A percentile compares a stretch with the other conserved stretches of the same genome.
Conservation (phyloP, 2,329 filamentous ascomycete species). For the Colletotrichum sp. region DNA sequence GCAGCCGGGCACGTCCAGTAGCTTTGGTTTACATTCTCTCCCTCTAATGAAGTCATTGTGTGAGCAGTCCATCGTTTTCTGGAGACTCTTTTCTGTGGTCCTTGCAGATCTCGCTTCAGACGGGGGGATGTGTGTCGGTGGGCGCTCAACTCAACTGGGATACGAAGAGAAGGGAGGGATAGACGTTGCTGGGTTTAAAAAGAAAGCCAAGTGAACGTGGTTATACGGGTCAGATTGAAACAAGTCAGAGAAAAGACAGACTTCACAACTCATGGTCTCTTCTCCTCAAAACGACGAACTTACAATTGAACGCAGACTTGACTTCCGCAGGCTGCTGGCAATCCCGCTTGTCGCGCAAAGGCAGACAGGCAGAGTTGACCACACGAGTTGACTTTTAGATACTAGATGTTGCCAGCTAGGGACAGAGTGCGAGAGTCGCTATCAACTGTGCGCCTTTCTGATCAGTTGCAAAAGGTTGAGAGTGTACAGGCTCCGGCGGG, state of each 20-base stretch:
- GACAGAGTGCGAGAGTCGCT: background rate
- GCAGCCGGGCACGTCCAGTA: background rate
- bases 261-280: background rate
- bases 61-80: background rate
- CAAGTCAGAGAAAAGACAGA: background rate
- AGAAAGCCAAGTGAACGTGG: background rate
- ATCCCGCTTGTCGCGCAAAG: background rate
- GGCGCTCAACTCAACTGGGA: background rate
- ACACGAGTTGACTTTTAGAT: background rate
- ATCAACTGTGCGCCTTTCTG: background rate
- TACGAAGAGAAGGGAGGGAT: background rate
- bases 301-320: background rate
- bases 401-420: background rate
- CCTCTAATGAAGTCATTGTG: background rate
- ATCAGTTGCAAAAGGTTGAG: background rate
- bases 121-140: background rate
- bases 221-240: background rate
- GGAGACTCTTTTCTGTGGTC: background rate
- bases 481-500: background rate
- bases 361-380: background rate
- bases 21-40: background rate
- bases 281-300: background rate
- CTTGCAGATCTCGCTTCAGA: background rate
- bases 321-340: background rate
- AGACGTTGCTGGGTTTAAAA: background rate